phyloP scores from a whole-genome alignment of 495 filamentous ascomycete genomes.

The Podospora conica region DNA sequence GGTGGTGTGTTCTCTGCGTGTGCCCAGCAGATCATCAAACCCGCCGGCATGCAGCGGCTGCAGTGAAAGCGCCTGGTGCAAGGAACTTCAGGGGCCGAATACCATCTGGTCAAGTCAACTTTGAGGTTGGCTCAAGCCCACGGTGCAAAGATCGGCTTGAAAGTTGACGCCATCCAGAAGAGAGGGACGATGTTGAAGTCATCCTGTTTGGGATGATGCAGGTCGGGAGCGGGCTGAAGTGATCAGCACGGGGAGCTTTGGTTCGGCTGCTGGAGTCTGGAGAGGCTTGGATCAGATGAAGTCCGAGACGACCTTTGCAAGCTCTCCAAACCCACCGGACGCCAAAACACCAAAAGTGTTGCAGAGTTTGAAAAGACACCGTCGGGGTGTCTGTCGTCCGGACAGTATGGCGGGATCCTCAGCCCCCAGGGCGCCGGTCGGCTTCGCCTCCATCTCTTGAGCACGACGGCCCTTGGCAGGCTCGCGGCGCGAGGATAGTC shows the following conservation, averaged over 20 bases:
- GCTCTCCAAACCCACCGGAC: not conserved
- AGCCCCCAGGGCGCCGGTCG: not conserved
- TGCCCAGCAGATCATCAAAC: not conserved
- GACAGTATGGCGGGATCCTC: not conserved
- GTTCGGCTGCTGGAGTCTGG: not conserved
- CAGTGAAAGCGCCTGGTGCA: too few species aligned
- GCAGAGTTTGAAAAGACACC: not conserved
- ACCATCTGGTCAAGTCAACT: not conserved
- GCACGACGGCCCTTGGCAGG: not conserved
- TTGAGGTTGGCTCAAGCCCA: too few species aligned
- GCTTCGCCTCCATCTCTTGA: not conserved
- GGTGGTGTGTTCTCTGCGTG: not conserved
- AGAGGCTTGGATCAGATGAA: not conserved
- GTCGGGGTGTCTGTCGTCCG: not conserved
- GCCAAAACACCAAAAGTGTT: not conserved
- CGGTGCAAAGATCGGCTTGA: too few species aligned
- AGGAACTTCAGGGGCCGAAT: not conserved
- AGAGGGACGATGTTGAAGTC: not conserved
- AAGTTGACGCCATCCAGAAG: not conserved
- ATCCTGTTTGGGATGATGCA: not conserved
- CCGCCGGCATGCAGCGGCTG: not conserved
- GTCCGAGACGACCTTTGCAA: not conserved
- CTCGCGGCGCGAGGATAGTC: not conserved
- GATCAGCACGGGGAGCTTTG: not conserved
- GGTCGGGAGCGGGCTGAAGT: not conserved